A percentile compares a stretch with the other conserved stretches of the same genome.
Evolutionary conservation across 352 stramenopile species (phyloP).

Genomic region (Discostella stelligera): DNA sequence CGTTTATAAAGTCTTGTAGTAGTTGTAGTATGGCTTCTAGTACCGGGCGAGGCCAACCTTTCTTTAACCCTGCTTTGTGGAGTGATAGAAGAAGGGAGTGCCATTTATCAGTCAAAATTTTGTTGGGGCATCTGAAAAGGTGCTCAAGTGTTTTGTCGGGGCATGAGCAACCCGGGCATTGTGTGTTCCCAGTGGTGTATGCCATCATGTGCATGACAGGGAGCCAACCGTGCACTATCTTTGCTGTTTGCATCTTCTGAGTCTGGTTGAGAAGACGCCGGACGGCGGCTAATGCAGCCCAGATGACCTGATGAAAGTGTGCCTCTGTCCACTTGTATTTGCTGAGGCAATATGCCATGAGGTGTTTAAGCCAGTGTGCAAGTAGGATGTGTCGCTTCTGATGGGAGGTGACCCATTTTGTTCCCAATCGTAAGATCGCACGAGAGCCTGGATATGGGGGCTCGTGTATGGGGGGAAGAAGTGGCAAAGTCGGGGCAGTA

Average conservation of each 20-base stretch:
- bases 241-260: slow-evolving; percentile 11
- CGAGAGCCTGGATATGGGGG: slow-evolving; percentile 8
- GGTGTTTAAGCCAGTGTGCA: too few species aligned
- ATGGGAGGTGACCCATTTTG: slow-evolving; percentile 15
- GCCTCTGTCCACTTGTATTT: slow-evolving; percentile 11
- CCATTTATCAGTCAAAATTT: too few species aligned
- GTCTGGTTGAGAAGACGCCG: not conserved
- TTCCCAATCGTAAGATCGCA: slow-evolving; percentile 8
- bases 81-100: too few species aligned
- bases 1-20: not conserved
- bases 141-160: slow-evolving; percentile 10
- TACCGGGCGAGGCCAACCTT: not conserved
- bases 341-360: slow-evolving; percentile 1
- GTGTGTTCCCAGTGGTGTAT: not conserved
- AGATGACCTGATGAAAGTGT: not conserved
- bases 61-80: not conserved
- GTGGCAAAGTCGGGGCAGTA: too few species aligned
- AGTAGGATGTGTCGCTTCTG: not conserved
- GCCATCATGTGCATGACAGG: slow-evolving; percentile 9
- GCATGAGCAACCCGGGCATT: slow-evolving; percentile 19
- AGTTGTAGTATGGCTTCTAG: not conserved
- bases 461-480: not conserved
- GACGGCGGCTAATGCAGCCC: slow-evolving; percentile 7
- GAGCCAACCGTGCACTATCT: slow-evolving; percentile 32
- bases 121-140: slow-evolving; percentile 16